Conservation (phyloP, 2,329 filamentous ascomycete species). For the Curvularia sp. region DNA sequence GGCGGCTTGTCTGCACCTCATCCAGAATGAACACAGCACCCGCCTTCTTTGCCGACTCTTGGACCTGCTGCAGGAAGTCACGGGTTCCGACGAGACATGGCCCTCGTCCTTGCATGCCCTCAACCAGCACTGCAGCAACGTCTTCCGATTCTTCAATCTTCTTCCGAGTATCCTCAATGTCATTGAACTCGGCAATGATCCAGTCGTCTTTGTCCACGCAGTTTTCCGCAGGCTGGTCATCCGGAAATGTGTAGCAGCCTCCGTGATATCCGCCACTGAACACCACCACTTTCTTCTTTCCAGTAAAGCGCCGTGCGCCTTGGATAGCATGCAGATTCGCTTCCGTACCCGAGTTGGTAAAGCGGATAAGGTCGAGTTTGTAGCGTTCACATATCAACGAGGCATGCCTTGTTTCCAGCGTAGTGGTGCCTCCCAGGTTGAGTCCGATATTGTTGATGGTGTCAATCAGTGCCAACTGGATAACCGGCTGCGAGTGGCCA, state of each 20-base stretch:
- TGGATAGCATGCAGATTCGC: constrained; percentile 38
- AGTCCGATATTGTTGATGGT: constrained; percentile 45
- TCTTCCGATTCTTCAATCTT: constrained; percentile 54
- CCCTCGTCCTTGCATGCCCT: constrained; percentile 70
- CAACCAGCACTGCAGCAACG: constrained; percentile 70
- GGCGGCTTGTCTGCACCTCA: constrained; percentile 58
- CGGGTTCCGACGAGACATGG: constrained; percentile 62
- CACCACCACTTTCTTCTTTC: constrained; percentile 53
- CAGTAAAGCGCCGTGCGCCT: constrained; percentile 58
- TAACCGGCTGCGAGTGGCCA: constrained; percentile 41
- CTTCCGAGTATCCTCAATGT: constrained; percentile 56
- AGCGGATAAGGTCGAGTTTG: constrained; percentile 33
- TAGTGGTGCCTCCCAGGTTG: constrained; percentile 37
- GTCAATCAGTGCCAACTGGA: constrained; percentile 32
- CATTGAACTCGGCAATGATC: constrained; percentile 69
- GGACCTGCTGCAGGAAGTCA: constrained; percentile 63
- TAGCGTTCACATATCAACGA: constrained; percentile 32
- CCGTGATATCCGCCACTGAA: constrained; percentile 64
- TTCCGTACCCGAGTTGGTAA: constrained; percentile 43
- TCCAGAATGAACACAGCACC: constrained; percentile 71
- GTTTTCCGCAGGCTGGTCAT: constrained; percentile 50
- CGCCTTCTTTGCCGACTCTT: constrained; percentile 56
- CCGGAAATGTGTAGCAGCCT: constrained; percentile 60
- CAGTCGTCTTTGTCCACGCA: constrained; percentile 64
- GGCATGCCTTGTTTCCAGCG: constrained; percentile 31